A percentile compares a stretch with the other conserved stretches of the same genome.
Evolutionary conservation across 2,329 filamentous ascomycete genomes (phyloP).

Genomic region (Didymella pinodella): DNA sequence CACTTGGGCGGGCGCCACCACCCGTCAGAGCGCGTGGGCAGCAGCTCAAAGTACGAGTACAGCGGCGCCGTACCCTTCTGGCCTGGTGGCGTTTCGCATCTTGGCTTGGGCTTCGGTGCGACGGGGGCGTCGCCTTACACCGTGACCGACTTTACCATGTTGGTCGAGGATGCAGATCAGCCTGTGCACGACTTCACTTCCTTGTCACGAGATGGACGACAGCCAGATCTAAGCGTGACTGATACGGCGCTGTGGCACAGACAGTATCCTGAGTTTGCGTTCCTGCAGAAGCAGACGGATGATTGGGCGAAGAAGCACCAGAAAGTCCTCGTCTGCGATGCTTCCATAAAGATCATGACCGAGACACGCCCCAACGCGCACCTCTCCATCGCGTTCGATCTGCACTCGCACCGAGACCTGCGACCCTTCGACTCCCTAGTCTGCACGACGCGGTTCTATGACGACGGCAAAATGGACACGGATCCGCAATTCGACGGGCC

Average conservation of each 20-base stretch:
- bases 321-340: conserved; percentile 53
- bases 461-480: conserved; percentile 34
- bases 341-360: conserved; percentile 52
- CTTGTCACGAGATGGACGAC: conserved; percentile 40
- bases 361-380: conserved; percentile 47
- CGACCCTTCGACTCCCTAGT: conserved; percentile 39
- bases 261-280: conserved; percentile 45
- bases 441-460: conserved; percentile 48
- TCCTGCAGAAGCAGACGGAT: conserved; percentile 32
- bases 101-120: conserved; percentile 20
- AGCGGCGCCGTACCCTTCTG: conserved; percentile 26
- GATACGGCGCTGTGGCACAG: conserved; percentile 45
- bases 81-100: conserved; percentile 27
- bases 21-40: conserved; percentile 24
- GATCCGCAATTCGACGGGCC: conserved; percentile 35
- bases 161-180: conserved; percentile 48
- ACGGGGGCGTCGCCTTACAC: conserved; percentile 30
- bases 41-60: conserved; percentile 36
- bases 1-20: conserved; percentile 36
- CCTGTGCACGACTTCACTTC: conserved; percentile 53
- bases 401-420: conserved; percentile 47
- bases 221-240: conserved; percentile 42
- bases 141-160: conserved; percentile 52
- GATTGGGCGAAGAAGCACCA: conserved; percentile 35
- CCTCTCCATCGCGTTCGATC: conserved; percentile 43